These are phyloP conservation scores for Globisporangium mamillatum DNA, from an alignment of 352 stramenopile genomes.

Conservation along the genomic window DNA sequence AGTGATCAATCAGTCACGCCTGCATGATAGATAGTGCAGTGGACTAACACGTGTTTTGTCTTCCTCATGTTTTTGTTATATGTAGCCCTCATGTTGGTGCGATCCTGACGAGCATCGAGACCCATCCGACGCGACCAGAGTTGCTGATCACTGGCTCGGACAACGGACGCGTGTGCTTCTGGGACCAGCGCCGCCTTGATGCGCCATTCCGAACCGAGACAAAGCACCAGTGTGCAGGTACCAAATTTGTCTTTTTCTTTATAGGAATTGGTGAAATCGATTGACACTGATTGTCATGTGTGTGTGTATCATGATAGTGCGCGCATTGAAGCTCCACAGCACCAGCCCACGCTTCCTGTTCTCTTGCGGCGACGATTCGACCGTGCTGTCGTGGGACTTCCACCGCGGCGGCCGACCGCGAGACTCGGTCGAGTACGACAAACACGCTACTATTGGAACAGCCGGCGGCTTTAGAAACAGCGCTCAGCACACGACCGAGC, in stretches of 20 bases:
- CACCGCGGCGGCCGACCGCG: slow-evolving; percentile 42
- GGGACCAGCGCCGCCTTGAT: slow-evolving; percentile 72
- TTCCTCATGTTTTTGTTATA: not conserved
- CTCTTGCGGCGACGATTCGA: slow-evolving; percentile 56
- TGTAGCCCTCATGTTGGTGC: slow-evolving; percentile 33
- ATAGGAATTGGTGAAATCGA: not conserved
- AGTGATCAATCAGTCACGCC: slow-evolving; percentile 12
- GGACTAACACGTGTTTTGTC: too few relatives aligned
- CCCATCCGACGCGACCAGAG: slow-evolving; percentile 73
- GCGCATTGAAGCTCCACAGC: slow-evolving; percentile 63
- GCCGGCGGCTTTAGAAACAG: slow-evolving; percentile 11
- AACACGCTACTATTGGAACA: slow-evolving; percentile 17
- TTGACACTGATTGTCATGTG: slow-evolving; percentile 1
- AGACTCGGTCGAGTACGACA: slow-evolving; percentile 64
- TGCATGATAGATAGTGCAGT: not conserved
- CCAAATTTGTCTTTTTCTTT: not conserved
- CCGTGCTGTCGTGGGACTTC: slow-evolving; percentile 75
- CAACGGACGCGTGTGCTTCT: slow-evolving; percentile 66
- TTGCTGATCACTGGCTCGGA: slow-evolving; percentile 67
- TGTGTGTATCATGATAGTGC: slow-evolving; percentile 27
- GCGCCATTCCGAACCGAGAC: slow-evolving; percentile 59
- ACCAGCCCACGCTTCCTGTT: slow-evolving; percentile 65
- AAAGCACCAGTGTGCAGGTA: slow-evolving; percentile 62
- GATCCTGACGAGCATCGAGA: slow-evolving; percentile 62
- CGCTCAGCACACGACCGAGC: not conserved